Conservation (phyloP, 2,329 filamentous ascomycete genomes). For the Aspergillus calidoustus region DNA sequence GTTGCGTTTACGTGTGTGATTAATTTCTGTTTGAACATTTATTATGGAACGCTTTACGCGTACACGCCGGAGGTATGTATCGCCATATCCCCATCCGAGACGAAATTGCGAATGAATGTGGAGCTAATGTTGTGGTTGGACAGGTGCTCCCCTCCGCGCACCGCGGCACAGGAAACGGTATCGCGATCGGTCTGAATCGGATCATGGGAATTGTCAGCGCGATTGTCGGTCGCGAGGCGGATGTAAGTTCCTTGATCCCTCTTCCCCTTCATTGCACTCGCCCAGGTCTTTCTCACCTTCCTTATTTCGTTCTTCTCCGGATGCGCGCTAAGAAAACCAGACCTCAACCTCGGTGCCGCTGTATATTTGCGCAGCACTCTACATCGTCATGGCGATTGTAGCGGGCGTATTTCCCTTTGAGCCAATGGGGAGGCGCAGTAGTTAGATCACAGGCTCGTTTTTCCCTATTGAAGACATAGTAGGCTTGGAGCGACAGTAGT, state of each 20-base stretch:
- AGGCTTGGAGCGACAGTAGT: no score
- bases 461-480: no score
- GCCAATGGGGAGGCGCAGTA: constrained; percentile 9
- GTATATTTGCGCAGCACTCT: constrained; percentile 42
- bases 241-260: constrained; percentile 6
- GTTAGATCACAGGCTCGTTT: not conserved
- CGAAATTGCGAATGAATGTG: no score
- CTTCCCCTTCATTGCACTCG: not conserved
- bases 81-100: no score
- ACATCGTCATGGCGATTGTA: constrained; percentile 41
- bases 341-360: constrained; percentile 41
- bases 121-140: not conserved
- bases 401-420: constrained; percentile 31
- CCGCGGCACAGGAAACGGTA: constrained; percentile 56
- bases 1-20: constrained; percentile 57
- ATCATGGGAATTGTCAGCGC: constrained; percentile 48
- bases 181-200: constrained; percentile 46
- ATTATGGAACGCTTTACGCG: constrained; percentile 59
- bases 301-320: no score
- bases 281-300: fast-evolving
- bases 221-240: constrained; percentile 47
- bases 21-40: constrained; percentile 59
- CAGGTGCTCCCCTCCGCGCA: constrained; percentile 57
- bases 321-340: constrained; percentile 2
- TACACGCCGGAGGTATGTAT: constrained; percentile 55